Evolutionary conservation across 805 yeast genomes (phyloP), one percentile per base, ranked within the genome.

Genomic region (Lipomyces yamanashiensis): DNA sequence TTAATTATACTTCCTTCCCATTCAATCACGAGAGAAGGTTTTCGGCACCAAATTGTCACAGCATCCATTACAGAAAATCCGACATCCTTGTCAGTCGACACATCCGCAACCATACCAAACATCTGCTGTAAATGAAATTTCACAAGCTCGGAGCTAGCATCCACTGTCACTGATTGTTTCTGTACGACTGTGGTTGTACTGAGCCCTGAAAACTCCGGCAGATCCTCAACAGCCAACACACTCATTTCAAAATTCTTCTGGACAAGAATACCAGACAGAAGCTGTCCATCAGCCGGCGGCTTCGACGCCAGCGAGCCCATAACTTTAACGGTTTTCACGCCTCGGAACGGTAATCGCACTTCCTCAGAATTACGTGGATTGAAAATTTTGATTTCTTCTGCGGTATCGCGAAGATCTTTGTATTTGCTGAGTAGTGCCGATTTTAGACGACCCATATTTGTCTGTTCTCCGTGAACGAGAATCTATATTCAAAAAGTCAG

Each of bases 371-470:
- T 93, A 72, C 90, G 84, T 5, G 99, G 99, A 69, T 91, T 93
- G 77, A 85, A 93, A 2, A 95, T 96, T 70, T 86, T 89, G 10
- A 92, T 92, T 74, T 95, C 98, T 54, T 89, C 85, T 17, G 89
- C 95, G 0, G 98, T 90, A 7, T 90, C 91, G 74, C 87, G 91
- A 58, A 89, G 80, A 55, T 86, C 84, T 1, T 91, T 82, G 72
- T 93, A 95, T 75, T 91, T 92, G 51, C 97, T 90, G 67, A 92
- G 77, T 45, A 95, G 79, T 0, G 99, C 98, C 34, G 97, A 89
- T 75, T 95, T 95, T 61, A 95, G 78, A 74, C 99, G 86, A 62
- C 98, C 99, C 98, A 95, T 95, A n/a, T 97, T 97, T 71, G 90
- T 92, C 1, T 95, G 86, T 73, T 95, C 99, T 12, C 99, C 99